These are phyloP conservation scores for Pleurotus ostreatus DNA, from an alignment of 768 basidiomycete species.

Conservation along the genomic window DNA sequence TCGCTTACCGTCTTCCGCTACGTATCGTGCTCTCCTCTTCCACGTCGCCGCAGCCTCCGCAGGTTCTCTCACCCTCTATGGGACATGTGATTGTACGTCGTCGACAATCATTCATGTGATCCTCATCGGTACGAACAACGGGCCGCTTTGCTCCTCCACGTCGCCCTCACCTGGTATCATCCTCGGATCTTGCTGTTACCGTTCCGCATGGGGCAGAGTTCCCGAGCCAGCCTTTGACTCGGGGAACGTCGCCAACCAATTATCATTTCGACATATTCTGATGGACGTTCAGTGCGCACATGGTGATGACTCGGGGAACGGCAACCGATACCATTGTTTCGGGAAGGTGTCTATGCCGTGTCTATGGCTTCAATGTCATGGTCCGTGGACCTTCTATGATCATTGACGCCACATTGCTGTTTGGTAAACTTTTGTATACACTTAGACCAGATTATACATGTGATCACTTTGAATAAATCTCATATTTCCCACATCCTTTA, in stretches of 20 bases:
- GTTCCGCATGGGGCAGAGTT: slow-evolving; percentile 28
- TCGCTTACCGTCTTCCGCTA: slow-evolving; percentile 1
- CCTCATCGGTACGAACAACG: neutral
- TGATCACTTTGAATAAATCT: neutral
- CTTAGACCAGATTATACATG: neutral
- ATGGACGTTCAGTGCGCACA: neutral
- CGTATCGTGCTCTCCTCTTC: slow-evolving; percentile 2
- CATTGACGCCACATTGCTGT: neutral
- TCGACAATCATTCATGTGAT: too few relatives aligned
- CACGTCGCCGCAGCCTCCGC: neutral
- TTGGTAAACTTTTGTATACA: neutral
- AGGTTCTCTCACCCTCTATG: neutral
- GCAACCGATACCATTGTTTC: neutral
- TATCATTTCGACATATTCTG: neutral
- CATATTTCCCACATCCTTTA: neutral
- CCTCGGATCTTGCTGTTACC: slow-evolving; percentile 19
- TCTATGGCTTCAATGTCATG: neutral
- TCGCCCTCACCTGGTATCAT: neutral
- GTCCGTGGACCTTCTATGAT: neutral
- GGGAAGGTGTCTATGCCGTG: neutral
- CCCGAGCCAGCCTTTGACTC: slow-evolving; percentile 37
- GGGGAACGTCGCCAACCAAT: slow-evolving; percentile 19
- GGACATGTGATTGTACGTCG: neutral
- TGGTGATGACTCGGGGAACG: slow-evolving; percentile 35
- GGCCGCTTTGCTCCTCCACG: neutral